Base-by-base conservation (phyloP, 78 protist species). In the Guillardia theta region DNA sequence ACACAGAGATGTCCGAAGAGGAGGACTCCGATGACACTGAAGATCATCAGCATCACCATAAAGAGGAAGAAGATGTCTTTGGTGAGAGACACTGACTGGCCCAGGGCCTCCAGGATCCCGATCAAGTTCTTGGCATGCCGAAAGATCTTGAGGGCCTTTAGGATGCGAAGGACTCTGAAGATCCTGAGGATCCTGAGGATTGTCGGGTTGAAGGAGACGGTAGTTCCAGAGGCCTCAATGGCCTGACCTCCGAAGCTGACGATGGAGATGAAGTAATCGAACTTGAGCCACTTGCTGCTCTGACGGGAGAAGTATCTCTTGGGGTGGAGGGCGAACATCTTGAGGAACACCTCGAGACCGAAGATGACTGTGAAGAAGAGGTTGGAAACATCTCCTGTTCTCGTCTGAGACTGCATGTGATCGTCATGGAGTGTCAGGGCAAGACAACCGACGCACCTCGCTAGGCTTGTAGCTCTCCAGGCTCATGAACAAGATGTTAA, bases 151-250 rank as follows among this genome's bases (percentile, higher is more conserved):
- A 44, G 37, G 2, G 90, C 90, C 50, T 80, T 80, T 46, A 80
- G 21, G 90, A 80, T 80, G 90, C 90, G 90, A n/a, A 80, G 24
- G 44, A 80, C 33, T 19, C 90, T 19, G 90, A 80, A 80, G 53
- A 80, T 9, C 46, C 90, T 39, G 18, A 80, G 90, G 53, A 80
- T 44, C 27, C 90, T 46, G 33, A 80, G 53, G 48, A 80, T 80
- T 8, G 90, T 80, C 6, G 90, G 90, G 50, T 80, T 44, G 4
- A 80, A 44, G 53, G 44, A 46, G 50, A 80, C 21, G 30, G 43
- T 44, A 18, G 37, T 30, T 46, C 90, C 90, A 10, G 53, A 8
- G 12, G 12, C 44, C 50, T 80, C 90, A 27, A 80, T 33, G 21
- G 90, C 43, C 58, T 45, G 53, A 27, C 90, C 90, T 4, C 10